Percentiles rank a stretch among this genome's conserved stretches.
Conservation (phyloP, 306 rosid genomes). For the Castanopsis chinensis region DNA sequence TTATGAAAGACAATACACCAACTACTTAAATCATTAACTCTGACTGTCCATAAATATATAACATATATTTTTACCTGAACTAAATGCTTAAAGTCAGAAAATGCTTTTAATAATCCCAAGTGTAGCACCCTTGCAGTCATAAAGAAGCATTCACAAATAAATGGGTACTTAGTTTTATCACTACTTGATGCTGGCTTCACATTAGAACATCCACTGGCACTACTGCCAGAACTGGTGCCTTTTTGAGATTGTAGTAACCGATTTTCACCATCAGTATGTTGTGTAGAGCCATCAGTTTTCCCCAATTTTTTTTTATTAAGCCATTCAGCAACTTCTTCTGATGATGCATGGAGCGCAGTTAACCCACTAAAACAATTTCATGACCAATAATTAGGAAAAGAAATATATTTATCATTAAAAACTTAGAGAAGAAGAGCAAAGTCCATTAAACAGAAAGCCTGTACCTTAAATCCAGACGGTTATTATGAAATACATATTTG, state of each 20-base stretch:
- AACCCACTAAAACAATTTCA: conserved; percentile 58
- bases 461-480: conserved; percentile 85
- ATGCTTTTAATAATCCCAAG: conserved; percentile 89
- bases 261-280: conserved; percentile 53
- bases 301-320: conserved; percentile 44
- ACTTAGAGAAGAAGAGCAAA: conserved; percentile 11
- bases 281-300: conserved; percentile 35
- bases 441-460: conserved; percentile 20
- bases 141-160: conserved; percentile 98
- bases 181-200: conserved; percentile 36
- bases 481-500: conserved; percentile 71
- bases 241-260: conserved; percentile 83
- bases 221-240: conserved; percentile 80
- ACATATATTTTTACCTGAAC: conserved; percentile 65
- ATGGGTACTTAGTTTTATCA: conserved; percentile 68
- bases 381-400: conserved; percentile 35
- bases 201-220: conserved; percentile 39
- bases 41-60: conserved; percentile 5
- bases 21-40: conserved; percentile 1
- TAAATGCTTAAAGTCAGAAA: conserved; percentile 94
- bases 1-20: conserved; percentile 9
- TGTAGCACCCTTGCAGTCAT: conserved; percentile 98
- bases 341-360: conserved; percentile 97
- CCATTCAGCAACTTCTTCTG: conserved; percentile 94
- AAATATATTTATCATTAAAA: conserved; percentile 14